phyloP scores from a whole-genome alignment of 495 filamentous ascomycete genomes.

The Thermothielavioides terrestris region DNA sequence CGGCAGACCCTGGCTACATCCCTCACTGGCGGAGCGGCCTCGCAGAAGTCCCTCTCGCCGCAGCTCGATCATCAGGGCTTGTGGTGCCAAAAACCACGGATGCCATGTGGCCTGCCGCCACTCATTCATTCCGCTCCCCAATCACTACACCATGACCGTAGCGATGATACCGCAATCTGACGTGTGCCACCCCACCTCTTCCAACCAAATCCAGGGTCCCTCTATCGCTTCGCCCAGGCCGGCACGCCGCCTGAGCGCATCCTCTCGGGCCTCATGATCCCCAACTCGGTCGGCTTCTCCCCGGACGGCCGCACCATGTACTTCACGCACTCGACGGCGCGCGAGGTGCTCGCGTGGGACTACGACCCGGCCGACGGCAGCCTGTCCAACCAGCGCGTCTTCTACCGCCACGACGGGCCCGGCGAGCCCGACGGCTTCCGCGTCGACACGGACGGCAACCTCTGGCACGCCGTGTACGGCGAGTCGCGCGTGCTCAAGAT shows the following conservation, averaged over 20 bases:
- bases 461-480: constrained; percentile 75
- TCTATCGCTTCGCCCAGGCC: constrained; percentile 31
- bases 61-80: neutral
- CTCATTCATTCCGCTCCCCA: neutral
- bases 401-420: constrained; percentile 52
- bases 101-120: neutral
- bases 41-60: too few species aligned
- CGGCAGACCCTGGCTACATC: neutral
- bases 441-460: constrained; percentile 60
- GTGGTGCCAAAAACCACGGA: neutral
- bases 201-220: constrained; percentile 23
- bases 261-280: constrained; percentile 52
- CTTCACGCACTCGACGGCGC: constrained; percentile 70
- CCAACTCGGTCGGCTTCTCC: constrained; percentile 75
- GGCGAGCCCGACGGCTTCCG: constrained; percentile 68
- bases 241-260: constrained; percentile 6
- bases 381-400: constrained; percentile 58
- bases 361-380: constrained; percentile 55
- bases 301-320: constrained; percentile 68
- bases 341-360: constrained; percentile 64
- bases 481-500: constrained; percentile 61
- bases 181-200: neutral
- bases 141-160: neutral
- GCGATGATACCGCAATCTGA: neutral
- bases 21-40: neutral